Base-by-base conservation (phyloP, 352 stramenopile species). In the Phytophthora multivora region DNA sequence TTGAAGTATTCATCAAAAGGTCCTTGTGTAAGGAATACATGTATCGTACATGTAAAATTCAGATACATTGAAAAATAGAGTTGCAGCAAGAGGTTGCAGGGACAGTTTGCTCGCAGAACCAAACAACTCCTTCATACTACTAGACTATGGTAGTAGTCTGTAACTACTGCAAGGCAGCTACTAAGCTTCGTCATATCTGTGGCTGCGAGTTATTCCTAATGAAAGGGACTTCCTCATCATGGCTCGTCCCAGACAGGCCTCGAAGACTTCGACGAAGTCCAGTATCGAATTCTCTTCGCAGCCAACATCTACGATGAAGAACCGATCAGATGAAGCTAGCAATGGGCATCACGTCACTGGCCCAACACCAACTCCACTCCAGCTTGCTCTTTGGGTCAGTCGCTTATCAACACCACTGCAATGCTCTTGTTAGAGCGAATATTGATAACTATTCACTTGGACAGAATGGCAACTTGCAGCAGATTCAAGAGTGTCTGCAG, bases 361-460 rank as follows among this genome's bases (percentile, higher is more conserved):
- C 15, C 12, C 49, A 48, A 46, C 41, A 26, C 71, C 69, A 28
- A 80, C 80, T 11, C 53, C 69, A 7, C 76, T 90, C 4, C 80
- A 90, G 48, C 70, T 90, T 35, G 78, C 80, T 31, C 53, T 90
- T 41, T 90, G 80, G 80, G 80, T 87, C 50, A 45, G 72, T 54
- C 26, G 31, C 10, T 13, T 26, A 30, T 2, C 21, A 5, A 13
- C 6, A 48, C 19, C 23, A 36, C 40, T 0, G 13, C 26, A 36
- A 26, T 19, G 1, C 15, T n/a, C 4, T 25, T 41, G 21, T 26
- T 46, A 38, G 0, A 40, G 10, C n/a, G 19, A 26, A 15, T 8
- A 15, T 7, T 31, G 19, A 33, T 9, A 13, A 38, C 9, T 13
- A 9, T 33, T 18, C 36, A 23, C 16, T 9, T 30, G n/a, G 33